Evolutionary conservation across 176 grass and related monocot species (phyloP).

Genomic region (Musa acuminata): DNA sequence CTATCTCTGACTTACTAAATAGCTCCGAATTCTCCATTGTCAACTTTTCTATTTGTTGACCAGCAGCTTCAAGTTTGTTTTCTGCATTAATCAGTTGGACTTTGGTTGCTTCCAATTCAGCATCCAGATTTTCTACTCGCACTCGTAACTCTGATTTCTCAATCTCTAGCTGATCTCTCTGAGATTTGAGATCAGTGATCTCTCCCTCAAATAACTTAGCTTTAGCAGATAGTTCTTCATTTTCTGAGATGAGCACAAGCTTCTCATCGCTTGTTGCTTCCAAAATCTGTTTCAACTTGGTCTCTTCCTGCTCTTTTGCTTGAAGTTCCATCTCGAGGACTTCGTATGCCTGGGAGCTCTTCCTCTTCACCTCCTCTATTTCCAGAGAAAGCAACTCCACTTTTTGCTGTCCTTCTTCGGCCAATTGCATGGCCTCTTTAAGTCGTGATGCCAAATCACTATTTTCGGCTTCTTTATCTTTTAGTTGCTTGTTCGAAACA

Average conservation of each 20-base stretch:
- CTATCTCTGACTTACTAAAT: neutral
- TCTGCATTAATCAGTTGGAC: neutral
- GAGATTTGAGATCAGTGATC: constrained; percentile 19
- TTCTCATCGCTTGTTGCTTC: constrained; percentile 39
- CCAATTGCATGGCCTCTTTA: constrained; percentile 24
- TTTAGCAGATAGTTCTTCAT: constrained; percentile 33
- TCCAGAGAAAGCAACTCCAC: constrained; percentile 33
- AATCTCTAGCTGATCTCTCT: neutral
- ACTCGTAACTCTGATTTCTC: neutral
- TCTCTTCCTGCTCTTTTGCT: constrained; percentile 31
- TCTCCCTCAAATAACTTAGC: constrained; percentile 23
- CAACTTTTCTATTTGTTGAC: neutral
- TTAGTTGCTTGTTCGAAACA: constrained; percentile 29
- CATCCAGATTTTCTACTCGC: neutral
- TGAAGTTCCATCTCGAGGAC: constrained; percentile 35
- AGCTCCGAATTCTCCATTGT: neutral
- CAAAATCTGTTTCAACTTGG: constrained; percentile 28
- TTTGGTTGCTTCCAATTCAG: neutral
- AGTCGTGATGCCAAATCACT: constrained; percentile 25
- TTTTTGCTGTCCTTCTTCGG: constrained; percentile 20
- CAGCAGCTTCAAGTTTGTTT: neutral
- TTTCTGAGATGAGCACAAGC: constrained; percentile 24
- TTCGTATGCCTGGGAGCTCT: constrained; percentile 35
- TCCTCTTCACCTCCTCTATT: constrained; percentile 43
- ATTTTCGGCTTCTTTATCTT: constrained; percentile 28